These are phyloP conservation scores for Ceratobasidium sp. DNA, from an alignment of 1,284 basidiomycete genomes.

Conservation along the genomic window DNA sequence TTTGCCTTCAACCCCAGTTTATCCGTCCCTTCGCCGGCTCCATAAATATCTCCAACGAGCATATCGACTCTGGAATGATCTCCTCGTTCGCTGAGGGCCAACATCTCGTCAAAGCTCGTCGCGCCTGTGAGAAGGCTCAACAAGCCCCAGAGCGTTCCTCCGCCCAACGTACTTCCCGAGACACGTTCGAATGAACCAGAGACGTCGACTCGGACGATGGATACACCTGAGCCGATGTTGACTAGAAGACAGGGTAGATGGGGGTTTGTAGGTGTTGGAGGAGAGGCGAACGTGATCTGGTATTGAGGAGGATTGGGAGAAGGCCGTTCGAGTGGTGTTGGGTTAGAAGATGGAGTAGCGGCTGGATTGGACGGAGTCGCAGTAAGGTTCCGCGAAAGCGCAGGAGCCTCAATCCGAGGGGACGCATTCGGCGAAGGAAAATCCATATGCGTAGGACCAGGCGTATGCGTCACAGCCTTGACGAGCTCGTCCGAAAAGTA, in stretches of 20 bases:
- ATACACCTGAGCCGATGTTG: constrained; percentile 98
- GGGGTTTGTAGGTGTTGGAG: constrained; percentile 67
- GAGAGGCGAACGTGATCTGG: constrained; percentile 83
- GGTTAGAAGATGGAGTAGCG: too few species aligned
- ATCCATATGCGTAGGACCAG: constrained; percentile 40
- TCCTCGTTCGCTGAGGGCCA: constrained; percentile 90
- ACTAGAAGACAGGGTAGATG: constrained; percentile 97
- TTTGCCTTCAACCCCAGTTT: constrained; percentile 96
- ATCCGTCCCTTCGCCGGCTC: constrained; percentile 76
- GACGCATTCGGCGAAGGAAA: constrained; percentile 41
- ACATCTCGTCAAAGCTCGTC: constrained; percentile 98
- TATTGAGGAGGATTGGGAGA: constrained; percentile 92
- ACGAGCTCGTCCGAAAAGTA: constrained; percentile 99
- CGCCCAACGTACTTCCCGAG: constrained; percentile 95
- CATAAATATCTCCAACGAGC: constrained; percentile 98
- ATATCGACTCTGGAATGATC: constrained; percentile 97
- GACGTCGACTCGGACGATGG: constrained; percentile 96
- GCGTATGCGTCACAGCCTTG: constrained; percentile 77
- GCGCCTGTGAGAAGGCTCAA: constrained; percentile 94
- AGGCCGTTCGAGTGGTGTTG: constrained; percentile 74
- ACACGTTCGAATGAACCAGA: constrained; percentile 96
- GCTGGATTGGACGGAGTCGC: not conserved
- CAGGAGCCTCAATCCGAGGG: constrained; percentile 12
- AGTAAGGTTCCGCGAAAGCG: constrained; percentile 30
- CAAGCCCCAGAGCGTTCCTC: constrained; percentile 99